Conservation (phyloP, 768 basidiomycete genomes). For the Fomitopsis pulvina region DNA sequence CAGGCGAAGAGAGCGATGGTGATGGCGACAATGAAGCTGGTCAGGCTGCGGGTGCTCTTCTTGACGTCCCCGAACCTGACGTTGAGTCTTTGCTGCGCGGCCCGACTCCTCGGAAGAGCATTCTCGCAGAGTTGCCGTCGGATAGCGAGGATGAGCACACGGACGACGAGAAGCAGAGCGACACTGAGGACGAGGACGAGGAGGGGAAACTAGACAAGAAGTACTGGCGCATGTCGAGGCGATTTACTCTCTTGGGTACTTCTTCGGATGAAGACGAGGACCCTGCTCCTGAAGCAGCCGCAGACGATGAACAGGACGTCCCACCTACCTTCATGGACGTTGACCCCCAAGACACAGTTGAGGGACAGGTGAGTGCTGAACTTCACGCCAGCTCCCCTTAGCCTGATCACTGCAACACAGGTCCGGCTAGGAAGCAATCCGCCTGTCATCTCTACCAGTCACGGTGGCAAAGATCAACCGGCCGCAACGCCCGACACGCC, state of each 20-base stretch:
- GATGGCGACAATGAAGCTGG: conserved; percentile 14
- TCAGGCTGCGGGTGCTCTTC: too few relatives aligned
- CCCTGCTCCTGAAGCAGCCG: neutral
- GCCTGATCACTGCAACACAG: too few relatives aligned
- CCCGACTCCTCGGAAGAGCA: conserved; percentile 23
- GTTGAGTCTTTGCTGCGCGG: conserved; percentile 39
- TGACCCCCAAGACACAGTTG: conserved; percentile 30
- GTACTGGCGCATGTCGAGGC: conserved; percentile 28
- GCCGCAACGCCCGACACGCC: too few relatives aligned
- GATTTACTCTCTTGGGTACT: conserved; percentile 18
- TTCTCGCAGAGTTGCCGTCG: conserved; percentile 25
- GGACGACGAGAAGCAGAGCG: conserved; percentile 33
- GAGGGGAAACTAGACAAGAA: conserved; percentile 27
- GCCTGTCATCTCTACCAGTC: too few relatives aligned
- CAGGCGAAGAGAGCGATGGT: conserved; percentile 16
- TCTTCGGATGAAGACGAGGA: conserved; percentile 21
- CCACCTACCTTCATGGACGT: conserved; percentile 22
- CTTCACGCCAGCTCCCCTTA: too few relatives aligned
- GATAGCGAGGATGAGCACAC: conserved; percentile 29
- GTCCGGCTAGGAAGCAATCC: too few relatives aligned
- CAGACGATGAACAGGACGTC: conserved; percentile 25
- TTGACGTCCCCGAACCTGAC: conserved; percentile 16
- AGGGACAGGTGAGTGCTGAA: conserved; percentile 12
- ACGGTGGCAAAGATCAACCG: too few relatives aligned
- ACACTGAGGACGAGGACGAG: conserved; percentile 33